phyloP scores from a whole-genome alignment of 495 filamentous ascomycete species.

The Tricharina praecox region DNA sequence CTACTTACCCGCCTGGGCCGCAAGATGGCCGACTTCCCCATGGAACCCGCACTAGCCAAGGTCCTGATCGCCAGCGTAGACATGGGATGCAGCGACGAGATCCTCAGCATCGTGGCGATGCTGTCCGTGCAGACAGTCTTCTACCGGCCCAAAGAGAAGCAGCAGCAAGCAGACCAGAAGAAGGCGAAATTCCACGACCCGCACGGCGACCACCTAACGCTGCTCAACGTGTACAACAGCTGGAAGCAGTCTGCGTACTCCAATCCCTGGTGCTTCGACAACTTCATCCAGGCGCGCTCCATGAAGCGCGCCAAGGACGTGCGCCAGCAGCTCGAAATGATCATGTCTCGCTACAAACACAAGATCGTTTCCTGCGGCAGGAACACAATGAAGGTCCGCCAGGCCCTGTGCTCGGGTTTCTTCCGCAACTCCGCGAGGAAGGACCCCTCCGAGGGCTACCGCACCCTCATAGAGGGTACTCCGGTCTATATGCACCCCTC shows the following conservation, averaged over 20 bases:
- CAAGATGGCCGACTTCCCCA: conserved; percentile 97
- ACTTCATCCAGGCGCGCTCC: conserved; percentile 82
- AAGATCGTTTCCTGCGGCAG: conserved; percentile 65
- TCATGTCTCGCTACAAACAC: conserved; percentile 79
- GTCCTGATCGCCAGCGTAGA: conserved; percentile 76
- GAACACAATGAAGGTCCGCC: conserved; percentile 73
- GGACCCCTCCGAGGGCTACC: conserved; percentile 91
- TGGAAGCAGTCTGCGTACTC: conserved; percentile 74
- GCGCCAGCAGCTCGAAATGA: conserved; percentile 73
- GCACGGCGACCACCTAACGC: conserved; percentile 79
- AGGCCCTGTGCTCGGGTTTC: conserved; percentile 82
- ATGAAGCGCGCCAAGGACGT: conserved; percentile 87
- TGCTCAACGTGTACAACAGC: conserved; percentile 89
- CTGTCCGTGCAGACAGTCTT: conserved; percentile 70
- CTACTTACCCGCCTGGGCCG: conserved; percentile 80
- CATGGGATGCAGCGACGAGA: conserved; percentile 77
- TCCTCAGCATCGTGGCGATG: conserved; percentile 91
- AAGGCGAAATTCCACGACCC: conserved; percentile 95
- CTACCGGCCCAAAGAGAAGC: conserved; percentile 92
- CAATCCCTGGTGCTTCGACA: conserved; percentile 89
- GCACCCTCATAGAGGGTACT: conserved; percentile 86
- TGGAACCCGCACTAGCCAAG: conserved; percentile 61
- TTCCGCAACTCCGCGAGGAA: conserved; percentile 92
- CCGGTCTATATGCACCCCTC: conserved; percentile 90
- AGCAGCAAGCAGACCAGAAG: conserved; percentile 89